Conservation (phyloP, 1,139 yeast species). For the Lodderomyces parapsilosis region DNA sequence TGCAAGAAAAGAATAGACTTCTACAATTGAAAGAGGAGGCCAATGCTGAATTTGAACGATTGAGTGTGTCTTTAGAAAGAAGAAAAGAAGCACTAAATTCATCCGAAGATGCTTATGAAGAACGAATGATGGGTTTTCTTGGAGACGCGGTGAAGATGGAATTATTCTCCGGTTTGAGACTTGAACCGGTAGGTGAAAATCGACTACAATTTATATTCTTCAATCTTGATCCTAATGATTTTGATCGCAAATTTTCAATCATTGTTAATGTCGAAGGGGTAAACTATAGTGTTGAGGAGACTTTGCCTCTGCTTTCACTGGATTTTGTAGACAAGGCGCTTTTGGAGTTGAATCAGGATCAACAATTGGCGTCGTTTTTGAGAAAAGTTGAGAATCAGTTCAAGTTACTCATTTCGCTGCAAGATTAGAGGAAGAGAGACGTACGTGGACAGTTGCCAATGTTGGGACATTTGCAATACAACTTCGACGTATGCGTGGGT, state of each 20-base stretch:
- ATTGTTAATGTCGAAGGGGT: constrained; percentile 39
- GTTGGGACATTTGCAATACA: no score
- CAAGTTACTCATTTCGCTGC: background rate
- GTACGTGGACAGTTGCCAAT: no score
- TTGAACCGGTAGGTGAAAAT: constrained; percentile 40
- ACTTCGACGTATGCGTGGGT: no score
- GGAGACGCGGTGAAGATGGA: constrained; percentile 46
- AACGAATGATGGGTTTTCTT: constrained; percentile 28
- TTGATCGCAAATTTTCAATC: constrained; percentile 35
- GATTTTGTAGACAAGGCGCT: constrained; percentile 22
- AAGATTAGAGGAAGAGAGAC: background rate
- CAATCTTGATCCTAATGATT: constrained; percentile 42
- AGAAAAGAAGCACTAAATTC: constrained; percentile 14
- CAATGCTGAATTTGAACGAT: constrained; percentile 25
- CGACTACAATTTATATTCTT: constrained; percentile 38
- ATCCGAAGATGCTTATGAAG: constrained; percentile 4
- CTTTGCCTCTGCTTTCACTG: constrained; percentile 31
- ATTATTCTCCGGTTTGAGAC: constrained; percentile 43
- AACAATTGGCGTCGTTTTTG: constrained; percentile 39
- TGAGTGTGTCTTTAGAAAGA: constrained; percentile 20
- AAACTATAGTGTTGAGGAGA: constrained; percentile 27
- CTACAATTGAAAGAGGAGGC: constrained; percentile 19
- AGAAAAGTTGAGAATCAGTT: constrained; percentile 30
- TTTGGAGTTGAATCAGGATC: constrained; percentile 32
- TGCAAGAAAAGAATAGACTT: constrained; percentile 23